Conservation (phyloP, 1,284 basidiomycete species). For the Vanrija sp. region DNA sequence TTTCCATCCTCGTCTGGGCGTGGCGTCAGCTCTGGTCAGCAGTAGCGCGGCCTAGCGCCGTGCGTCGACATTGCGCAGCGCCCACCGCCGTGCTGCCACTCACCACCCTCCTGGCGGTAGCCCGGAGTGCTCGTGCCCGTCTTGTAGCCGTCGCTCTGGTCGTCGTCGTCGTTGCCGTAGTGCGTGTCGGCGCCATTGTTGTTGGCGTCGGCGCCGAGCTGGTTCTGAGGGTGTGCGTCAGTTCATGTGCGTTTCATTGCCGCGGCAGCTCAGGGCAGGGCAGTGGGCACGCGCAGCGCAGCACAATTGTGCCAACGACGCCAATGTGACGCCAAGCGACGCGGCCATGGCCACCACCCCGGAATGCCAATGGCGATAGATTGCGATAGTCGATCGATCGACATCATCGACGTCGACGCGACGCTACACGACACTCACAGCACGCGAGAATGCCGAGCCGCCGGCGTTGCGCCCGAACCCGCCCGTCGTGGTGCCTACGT, state of each 20-base stretch:
- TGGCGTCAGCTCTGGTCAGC: no score
- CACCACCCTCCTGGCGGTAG: slow-evolving; percentile 36
- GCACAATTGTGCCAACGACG: neutral
- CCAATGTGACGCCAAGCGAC: neutral
- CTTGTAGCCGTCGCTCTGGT: slow-evolving; percentile 19
- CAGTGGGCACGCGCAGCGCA: neutral
- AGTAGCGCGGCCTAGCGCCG: no score
- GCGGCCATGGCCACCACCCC: no score
- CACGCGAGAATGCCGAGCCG: slow-evolving; percentile 37
- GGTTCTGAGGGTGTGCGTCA: slow-evolving; percentile 17
- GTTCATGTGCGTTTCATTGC: neutral
- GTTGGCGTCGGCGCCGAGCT: slow-evolving; percentile 20
- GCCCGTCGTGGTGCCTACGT: slow-evolving; percentile 34
- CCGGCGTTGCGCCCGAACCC: slow-evolving; percentile 38
- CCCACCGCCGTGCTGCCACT: slow-evolving; percentile 6
- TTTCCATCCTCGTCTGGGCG: no score
- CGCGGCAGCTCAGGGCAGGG: no score
- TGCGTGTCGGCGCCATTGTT: slow-evolving; percentile 1
- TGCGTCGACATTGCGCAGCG: no score
- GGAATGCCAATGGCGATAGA: no score
- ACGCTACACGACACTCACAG: slow-evolving; percentile 11
- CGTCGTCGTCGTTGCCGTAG: slow-evolving; percentile 17
- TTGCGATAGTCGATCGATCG: neutral
- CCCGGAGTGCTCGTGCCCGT: slow-evolving; percentile 37
- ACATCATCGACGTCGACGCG: neutral